Evolutionary conservation across 441 rosid genomes (phyloP).

Genomic region (Gossypium gossypioides): DNA sequence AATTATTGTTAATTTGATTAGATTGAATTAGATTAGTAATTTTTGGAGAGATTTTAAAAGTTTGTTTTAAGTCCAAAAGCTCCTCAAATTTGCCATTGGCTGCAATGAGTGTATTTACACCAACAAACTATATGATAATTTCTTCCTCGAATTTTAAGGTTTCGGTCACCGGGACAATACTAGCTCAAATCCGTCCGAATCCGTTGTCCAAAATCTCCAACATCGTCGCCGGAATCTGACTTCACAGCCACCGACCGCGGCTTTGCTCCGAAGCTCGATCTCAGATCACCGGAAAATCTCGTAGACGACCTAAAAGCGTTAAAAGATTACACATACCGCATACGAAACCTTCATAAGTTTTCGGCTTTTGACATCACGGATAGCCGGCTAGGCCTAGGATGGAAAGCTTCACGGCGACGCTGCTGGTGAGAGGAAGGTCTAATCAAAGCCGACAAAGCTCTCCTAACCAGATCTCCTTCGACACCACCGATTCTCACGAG

Average conservation of each 20-base stretch:
- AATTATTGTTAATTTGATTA: background rate
- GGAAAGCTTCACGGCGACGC: conserved; percentile 29
- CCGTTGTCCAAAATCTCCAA: conserved; percentile 7
- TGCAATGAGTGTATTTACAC: conserved; percentile 18
- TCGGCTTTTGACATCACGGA: conserved; percentile 35
- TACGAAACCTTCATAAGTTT: conserved; percentile 9
- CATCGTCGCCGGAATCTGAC: background rate
- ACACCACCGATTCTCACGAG: conserved; percentile 41
- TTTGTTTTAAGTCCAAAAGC: background rate
- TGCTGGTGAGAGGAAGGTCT: conserved; percentile 46
- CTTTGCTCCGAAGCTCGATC: background rate
- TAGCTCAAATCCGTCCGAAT: conserved; percentile 7
- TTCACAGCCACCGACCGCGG: background rate
- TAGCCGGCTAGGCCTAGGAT: conserved; percentile 37
- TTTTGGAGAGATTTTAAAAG: background rate
- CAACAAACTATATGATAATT: conserved; percentile 2
- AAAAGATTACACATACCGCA: background rate
- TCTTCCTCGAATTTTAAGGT: conserved; percentile 3
- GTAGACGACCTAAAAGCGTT: background rate
- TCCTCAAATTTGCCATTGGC: conserved; percentile 21
- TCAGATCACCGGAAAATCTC: background rate
- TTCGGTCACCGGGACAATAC: conserved; percentile 10
- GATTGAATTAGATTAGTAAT: background rate
- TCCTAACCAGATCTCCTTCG: conserved; percentile 41
- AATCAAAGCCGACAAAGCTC: conserved; percentile 37